Base-by-base conservation (phyloP, 2,329 filamentous ascomycete genomes). In the Anisogramma anomala region DNA sequence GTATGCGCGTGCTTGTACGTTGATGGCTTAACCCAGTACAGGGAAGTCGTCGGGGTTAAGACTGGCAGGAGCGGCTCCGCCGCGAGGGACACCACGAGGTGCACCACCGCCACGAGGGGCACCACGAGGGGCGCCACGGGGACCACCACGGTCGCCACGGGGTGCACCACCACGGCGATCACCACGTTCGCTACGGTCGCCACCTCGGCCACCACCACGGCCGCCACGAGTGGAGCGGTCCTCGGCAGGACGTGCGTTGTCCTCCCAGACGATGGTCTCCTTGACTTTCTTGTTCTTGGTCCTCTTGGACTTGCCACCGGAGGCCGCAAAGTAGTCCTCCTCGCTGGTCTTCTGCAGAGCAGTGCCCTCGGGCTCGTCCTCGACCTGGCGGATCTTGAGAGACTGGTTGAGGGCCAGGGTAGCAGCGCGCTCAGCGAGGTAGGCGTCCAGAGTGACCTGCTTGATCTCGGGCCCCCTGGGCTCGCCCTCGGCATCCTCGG, bases 261-360 rank as follows among this genome's bases (percentile, higher is more conserved):
- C 38, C 31, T 40, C 38, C 38, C 38, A 40, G 20, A 20, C 13
- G 18, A 40, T 33, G 52, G 95, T 84, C 58, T 94, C 86, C 56
- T 96, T 63, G 61, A 83, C 66, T 65, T 84, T 77, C 82, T 95
- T 95, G 68, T 83, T 76, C 77, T 91, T 91, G 69, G 83, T 82
- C 72, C 89, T 82, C 38, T 40, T 40, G 38, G 22, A 19, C 81
- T 95, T 95, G 68, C 81, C 82, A 49, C 69, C 72, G 52, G 72
- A 64, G 54, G 73, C 79, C 56, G 82, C 67, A 59, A 94, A 82
- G 76, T 84, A 95, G 54, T 82, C 78, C 55, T 86, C 79, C 41
- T 75, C 73, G 10, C 77, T 74, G 15, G 77, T 69, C 63, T 82
- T 81, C 59, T 66, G 60, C 43, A 83, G 68, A 45, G 72, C 59